A percentile compares a stretch with the other conserved stretches of the same genome.
Evolutionary conservation across 2,329 filamentous ascomycete species (phyloP).

Genomic region (Juglanconis juglandina): DNA sequence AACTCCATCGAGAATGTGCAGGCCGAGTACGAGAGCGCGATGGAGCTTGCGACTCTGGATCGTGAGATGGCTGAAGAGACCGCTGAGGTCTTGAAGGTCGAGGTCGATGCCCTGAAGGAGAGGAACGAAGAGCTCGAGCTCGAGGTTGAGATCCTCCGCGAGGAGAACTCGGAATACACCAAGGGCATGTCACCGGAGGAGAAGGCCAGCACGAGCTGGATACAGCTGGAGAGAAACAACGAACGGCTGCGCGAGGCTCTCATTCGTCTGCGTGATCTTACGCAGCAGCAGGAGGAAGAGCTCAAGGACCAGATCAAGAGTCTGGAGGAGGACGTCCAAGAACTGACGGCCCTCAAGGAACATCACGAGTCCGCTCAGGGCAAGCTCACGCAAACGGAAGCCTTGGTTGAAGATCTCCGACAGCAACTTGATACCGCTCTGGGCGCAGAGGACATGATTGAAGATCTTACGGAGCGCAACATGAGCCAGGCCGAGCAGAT

Average conservation of each 20-base stretch:
- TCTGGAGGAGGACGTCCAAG: constrained; percentile 69
- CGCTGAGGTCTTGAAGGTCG: constrained; percentile 74
- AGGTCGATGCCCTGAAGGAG: constrained; percentile 72
- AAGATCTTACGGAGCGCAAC: constrained; percentile 85
- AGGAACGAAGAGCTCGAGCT: constrained; percentile 81
- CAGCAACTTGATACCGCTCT: constrained; percentile 88
- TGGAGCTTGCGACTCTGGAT: constrained; percentile 86
- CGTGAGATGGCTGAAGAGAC: constrained; percentile 96
- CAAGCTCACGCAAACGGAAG: constrained; percentile 69
- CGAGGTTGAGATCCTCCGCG: constrained; percentile 80
- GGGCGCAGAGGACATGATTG: constrained; percentile 89
- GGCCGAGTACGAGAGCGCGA: constrained; percentile 76
- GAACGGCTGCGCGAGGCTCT: constrained; percentile 84
- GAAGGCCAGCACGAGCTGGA: constrained; percentile 78
- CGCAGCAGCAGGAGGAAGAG: constrained; percentile 79
- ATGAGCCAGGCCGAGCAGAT: constrained; percentile 79
- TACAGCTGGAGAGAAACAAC: constrained; percentile 88
- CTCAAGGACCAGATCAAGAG: constrained; percentile 70
- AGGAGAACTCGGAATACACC: constrained; percentile 81
- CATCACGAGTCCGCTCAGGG: constrained; percentile 69
- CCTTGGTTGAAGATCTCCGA: constrained; percentile 77
- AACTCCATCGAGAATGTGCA: constrained; percentile 70
- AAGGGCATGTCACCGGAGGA: constrained; percentile 88
- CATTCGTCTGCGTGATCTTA: constrained; percentile 78
- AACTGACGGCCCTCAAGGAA: constrained; percentile 63